These are phyloP conservation scores for Platanus orientalis DNA, from an alignment of 164 flowering plant species.

Conservation along the genomic window DNA sequence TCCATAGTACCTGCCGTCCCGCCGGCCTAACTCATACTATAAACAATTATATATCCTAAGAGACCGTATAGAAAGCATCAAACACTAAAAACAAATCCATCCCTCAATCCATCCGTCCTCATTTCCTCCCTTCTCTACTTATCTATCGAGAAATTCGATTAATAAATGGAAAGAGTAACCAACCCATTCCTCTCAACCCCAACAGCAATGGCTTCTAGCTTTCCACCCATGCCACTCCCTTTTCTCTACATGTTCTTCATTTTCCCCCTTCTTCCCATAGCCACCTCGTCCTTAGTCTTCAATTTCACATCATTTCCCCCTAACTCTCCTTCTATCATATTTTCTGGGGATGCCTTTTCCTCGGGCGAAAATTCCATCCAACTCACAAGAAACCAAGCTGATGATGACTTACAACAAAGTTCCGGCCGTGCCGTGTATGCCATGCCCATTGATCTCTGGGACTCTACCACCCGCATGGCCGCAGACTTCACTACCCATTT, in stretches of 20 bases:
- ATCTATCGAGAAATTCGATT: conserved; percentile 4
- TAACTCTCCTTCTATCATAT: conserved; percentile 7
- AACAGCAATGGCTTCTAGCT: conserved; percentile 9
- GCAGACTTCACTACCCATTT: conserved; percentile 26
- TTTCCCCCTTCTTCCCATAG: not conserved
- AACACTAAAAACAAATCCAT: conserved; percentile 10
- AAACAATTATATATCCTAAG: not conserved
- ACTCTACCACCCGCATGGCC: not conserved
- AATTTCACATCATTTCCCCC: conserved; percentile 17
- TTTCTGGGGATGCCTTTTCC: conserved; percentile 14
- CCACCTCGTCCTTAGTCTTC: conserved; percentile 7
- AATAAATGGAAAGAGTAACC: not conserved
- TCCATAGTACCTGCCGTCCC: too few species aligned
- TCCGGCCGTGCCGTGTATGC: conserved; percentile 19
- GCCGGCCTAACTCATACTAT: conserved; percentile 1
- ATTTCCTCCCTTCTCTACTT: not conserved
- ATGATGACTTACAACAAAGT: conserved; percentile 3
- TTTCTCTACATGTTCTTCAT: not conserved
- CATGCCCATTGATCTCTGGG: conserved; percentile 16
- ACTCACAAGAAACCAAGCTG: conserved; percentile 19
- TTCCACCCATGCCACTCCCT: not conserved
- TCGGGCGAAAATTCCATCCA: conserved; percentile 14
- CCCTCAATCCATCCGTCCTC: conserved; percentile 15
- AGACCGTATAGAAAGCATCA: conserved; percentile 3
- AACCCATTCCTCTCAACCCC: not conserved